Percentiles rank a stretch among this genome's conserved stretches.
Evolutionary conservation across 805 yeast species (phyloP).

Genomic region (Peterozyma toletana): DNA sequence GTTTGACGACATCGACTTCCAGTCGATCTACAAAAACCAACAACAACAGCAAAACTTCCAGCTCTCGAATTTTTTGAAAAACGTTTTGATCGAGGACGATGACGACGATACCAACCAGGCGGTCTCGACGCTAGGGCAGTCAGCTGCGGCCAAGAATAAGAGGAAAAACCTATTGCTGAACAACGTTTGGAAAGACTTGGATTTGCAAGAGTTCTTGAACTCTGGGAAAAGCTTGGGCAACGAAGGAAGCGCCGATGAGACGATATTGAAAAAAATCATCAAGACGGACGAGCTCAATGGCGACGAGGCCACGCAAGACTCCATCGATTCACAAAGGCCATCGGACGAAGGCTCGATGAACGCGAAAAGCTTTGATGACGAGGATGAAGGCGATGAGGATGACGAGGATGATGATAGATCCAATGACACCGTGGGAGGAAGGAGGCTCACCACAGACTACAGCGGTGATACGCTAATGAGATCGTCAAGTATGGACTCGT

Average conservation of each 20-base stretch:
- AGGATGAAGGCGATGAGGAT: not conserved
- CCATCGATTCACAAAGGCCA: no score
- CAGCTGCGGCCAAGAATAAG: conserved; percentile 2
- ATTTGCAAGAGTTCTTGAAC: conserved; percentile 4
- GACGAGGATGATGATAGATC: not conserved
- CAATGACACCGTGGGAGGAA: not conserved
- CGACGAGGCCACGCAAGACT: not conserved
- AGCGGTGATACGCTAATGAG: conserved; percentile 6
- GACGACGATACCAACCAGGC: conserved; percentile 6
- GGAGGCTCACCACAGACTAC: conserved; percentile 1
- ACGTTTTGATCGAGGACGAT: conserved; percentile 3
- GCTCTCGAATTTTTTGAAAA: conserved; percentile 6
- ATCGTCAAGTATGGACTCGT: not conserved
- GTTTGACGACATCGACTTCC: conserved; percentile 22
- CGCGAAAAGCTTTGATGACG: not conserved
- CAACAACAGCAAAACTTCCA: conserved; percentile 7
- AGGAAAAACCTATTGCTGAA: conserved; percentile 2
- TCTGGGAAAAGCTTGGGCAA: not conserved
- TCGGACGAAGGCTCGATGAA: no score
- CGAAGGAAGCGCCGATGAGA: conserved; percentile 1
- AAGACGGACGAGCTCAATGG: not conserved
- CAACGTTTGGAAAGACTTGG: conserved; percentile 6
- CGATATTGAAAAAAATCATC: conserved; percentile 5
- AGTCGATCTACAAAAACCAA: conserved; percentile 4
- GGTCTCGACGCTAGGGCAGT: conserved; percentile 2